Conservation (phyloP, 306 rosid species). For the Castanea sativa region DNA sequence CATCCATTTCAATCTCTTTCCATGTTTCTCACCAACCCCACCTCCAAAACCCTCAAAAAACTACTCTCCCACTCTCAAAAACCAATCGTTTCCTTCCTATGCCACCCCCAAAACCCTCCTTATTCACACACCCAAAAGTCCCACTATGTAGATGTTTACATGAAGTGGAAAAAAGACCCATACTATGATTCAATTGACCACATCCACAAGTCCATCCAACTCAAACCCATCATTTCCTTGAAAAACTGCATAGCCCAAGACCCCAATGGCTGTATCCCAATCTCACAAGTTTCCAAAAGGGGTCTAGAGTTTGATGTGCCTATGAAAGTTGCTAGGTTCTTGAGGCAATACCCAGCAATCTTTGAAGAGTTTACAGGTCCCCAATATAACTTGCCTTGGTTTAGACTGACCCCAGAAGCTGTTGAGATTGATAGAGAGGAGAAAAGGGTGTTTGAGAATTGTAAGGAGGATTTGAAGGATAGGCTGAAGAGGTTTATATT, state of each 20-base stretch:
- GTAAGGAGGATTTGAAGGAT: slow-evolving; percentile 52
- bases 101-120: slow-evolving; percentile 28
- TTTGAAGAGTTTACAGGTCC: slow-evolving; percentile 83
- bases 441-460: slow-evolving; percentile 54
- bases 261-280: slow-evolving; percentile 71
- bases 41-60: slow-evolving; percentile 33
- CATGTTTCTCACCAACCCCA: slow-evolving; percentile 41
- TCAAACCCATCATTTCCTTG: slow-evolving; percentile 62
- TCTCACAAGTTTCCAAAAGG: slow-evolving; percentile 71
- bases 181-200: slow-evolving; percentile 71
- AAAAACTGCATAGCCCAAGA: slow-evolving; percentile 64
- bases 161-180: slow-evolving; percentile 87
- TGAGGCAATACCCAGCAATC: slow-evolving; percentile 82
- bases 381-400: slow-evolving; percentile 76
- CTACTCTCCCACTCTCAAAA: slow-evolving; percentile 20
- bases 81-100: slow-evolving; percentile 11
- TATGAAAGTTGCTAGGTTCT: slow-evolving; percentile 63
- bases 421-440: slow-evolving; percentile 70
- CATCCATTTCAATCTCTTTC: neutral
- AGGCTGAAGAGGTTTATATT: slow-evolving; percentile 76
- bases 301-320: slow-evolving; percentile 62
- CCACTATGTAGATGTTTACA: slow-evolving; percentile 75
- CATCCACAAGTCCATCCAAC: slow-evolving; percentile 59
- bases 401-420: slow-evolving; percentile 78
- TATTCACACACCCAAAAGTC: slow-evolving; percentile 35